A percentile compares a stretch with the other conserved stretches of the same genome.
phyloP scores from a whole-genome alignment of 2,329 filamentous ascomycete species.

The Pleoardoris graminearum region DNA sequence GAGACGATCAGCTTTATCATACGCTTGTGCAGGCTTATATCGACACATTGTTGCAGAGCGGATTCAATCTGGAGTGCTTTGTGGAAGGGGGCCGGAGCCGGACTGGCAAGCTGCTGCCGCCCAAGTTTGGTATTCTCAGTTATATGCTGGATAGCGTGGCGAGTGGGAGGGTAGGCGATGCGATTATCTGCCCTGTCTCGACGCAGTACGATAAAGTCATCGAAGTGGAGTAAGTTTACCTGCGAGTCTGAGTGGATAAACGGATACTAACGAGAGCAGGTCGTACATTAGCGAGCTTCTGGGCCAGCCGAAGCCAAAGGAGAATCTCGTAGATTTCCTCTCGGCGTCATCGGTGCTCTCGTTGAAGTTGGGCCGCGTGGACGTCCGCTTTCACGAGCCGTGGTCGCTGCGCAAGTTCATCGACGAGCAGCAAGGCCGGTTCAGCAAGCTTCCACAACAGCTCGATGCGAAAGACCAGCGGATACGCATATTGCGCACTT shows the following conservation, averaged over 20 bases:
- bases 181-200: slow-evolving; percentile 91
- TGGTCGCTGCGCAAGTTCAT: slow-evolving; percentile 89
- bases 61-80: slow-evolving; percentile 96
- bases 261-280: slow-evolving; percentile 35
- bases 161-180: slow-evolving; percentile 84
- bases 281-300: slow-evolving; percentile 94
- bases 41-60: slow-evolving; percentile 85
- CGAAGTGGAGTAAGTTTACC: slow-evolving; percentile 63
- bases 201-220: slow-evolving; percentile 99
- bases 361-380: slow-evolving; percentile 84
- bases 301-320: slow-evolving; percentile 92
- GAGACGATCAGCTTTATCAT: slow-evolving; percentile 85
- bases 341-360: slow-evolving; percentile 86
- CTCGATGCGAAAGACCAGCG: slow-evolving; percentile 52
- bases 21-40: slow-evolving; percentile 97
- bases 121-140: slow-evolving; percentile 92
- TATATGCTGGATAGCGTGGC: slow-evolving; percentile 90
- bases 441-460: slow-evolving; percentile 47
- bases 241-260: too few relatives aligned
- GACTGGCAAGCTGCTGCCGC: slow-evolving; percentile 89
- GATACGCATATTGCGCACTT: slow-evolving; percentile 75
- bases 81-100: slow-evolving; percentile 95
- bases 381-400: slow-evolving; percentile 93
- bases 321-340: slow-evolving; percentile 89
- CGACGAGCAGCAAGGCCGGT: slow-evolving; percentile 69